These are phyloP conservation scores for Amanita muscaria DNA, from an alignment of 768 basidiomycete genomes.

Conservation along the genomic window DNA sequence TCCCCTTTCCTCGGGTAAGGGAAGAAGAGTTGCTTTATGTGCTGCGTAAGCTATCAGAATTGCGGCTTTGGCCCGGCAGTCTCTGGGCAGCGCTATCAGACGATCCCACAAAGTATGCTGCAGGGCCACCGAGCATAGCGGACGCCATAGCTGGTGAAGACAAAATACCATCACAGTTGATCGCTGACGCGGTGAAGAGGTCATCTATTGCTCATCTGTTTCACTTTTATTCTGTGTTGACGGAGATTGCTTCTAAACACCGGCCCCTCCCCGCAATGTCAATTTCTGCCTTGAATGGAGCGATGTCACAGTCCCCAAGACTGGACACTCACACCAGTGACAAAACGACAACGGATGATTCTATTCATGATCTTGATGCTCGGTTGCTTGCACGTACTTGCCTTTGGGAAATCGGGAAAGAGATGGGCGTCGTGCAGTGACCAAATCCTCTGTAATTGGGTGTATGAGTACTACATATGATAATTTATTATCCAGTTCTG, in stretches of 20 bases:
- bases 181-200: slow-evolving; percentile 65
- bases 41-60: slow-evolving; percentile 61
- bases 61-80: slow-evolving; percentile 68
- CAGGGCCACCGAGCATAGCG: slow-evolving; percentile 49
- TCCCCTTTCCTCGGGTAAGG: slow-evolving; percentile 80
- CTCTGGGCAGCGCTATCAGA: slow-evolving; percentile 70
- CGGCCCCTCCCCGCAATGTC: slow-evolving; percentile 57
- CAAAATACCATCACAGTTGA: slow-evolving; percentile 41
- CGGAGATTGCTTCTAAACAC: slow-evolving; percentile 70
- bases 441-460: no score
- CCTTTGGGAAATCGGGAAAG: slow-evolving; percentile 60
- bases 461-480: no score
- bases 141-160: slow-evolving; percentile 15
- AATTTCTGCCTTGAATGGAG: slow-evolving; percentile 10
- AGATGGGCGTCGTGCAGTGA: slow-evolving; percentile 47
- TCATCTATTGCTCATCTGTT: slow-evolving; percentile 81
- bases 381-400: slow-evolving; percentile 58
- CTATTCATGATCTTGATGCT: slow-evolving; percentile 50
- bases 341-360: slow-evolving; percentile 14
- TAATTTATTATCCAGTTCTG: no score
- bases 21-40: slow-evolving; percentile 89
- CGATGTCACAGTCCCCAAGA: slow-evolving; percentile 3
- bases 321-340: not conserved
- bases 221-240: slow-evolving; percentile 74
- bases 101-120: slow-evolving; percentile 46